Conservation (phyloP, 805 yeast species). For the Ogataea minuta region DNA sequence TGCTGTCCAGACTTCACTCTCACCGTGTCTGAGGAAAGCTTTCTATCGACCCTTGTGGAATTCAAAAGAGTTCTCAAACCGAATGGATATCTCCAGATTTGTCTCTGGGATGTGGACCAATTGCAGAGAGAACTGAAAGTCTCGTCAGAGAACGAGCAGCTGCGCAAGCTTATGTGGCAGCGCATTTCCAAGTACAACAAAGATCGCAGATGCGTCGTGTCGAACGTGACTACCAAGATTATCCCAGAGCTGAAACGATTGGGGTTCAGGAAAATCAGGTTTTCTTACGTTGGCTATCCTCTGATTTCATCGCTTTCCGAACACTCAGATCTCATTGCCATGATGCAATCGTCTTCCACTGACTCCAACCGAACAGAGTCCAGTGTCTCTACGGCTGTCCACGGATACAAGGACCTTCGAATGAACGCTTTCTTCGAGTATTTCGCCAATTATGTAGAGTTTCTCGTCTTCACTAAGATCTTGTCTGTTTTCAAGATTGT, state of each 20-base stretch:
- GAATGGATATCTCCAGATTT: conserved; percentile 31
- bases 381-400: conserved; percentile 5
- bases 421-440: conserved; percentile 32
- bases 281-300: conserved; percentile 29
- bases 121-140: conserved; percentile 2
- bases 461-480: conserved; percentile 21
- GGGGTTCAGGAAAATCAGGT: conserved; percentile 28
- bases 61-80: conserved; percentile 32
- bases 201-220: conserved; percentile 13
- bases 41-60: conserved; percentile 26
- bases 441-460: conserved; percentile 31
- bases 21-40: conserved; percentile 18
- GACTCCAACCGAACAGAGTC: conserved; percentile 11
- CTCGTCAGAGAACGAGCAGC: conserved; percentile 16
- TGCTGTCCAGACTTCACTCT: conserved; percentile 29
- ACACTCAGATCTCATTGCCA: conserved; percentile 5
- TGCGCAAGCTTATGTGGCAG: conserved; percentile 24
- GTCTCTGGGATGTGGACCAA: conserved; percentile 29
- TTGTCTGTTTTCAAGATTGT: conserved; percentile 19
- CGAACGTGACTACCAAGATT: conserved; percentile 22
- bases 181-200: conserved; percentile 17
- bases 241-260: conserved; percentile 22
- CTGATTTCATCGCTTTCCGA: conserved; percentile 22
- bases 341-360: conserved; percentile 7
- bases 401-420: conserved; percentile 28